Base-by-base conservation (phyloP, 345 rosid genomes). In the Eucalyptus paniculata region DNA sequence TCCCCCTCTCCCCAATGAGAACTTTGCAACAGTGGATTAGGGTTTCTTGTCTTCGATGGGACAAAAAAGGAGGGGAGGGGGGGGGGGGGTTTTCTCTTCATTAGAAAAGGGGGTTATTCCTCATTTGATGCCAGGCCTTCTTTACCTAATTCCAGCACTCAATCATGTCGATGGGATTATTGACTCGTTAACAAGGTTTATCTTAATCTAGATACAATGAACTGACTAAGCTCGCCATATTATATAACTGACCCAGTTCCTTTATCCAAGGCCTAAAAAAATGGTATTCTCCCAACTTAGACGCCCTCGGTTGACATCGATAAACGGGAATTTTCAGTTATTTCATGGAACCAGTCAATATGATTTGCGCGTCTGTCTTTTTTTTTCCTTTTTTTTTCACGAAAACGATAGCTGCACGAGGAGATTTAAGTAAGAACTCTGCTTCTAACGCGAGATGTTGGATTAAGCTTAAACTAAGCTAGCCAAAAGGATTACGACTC, bases 301-400 rank as follows among this genome's bases (percentile, higher is more conserved):
- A 21, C 8, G 11, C 8, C 45, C 26, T 19, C 15, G 15, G 42
- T 37, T 13, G 28, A 72, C 21, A 19, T 72, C 45, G 44, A 34
- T 19, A 69, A 11, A 19, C 4, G 13, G 44, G 44, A 18, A 69
- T 0, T 17, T 37, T 37, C 42, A 6, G 26, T 10, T 28, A 65
- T 65, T 65, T 65, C 40, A n/a, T 65, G 77, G 23, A n/a, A 16
- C 37, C 21, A 17, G 77, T n/a, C 40, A 12, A 77, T 77, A 13
- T 9, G 45, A 37, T 77, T 37, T 77, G 8, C 47, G 62, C 12
- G 3, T 40, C 15, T 77, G 7, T 11, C 7, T 18, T 12, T 24
- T 21, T 3, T 17, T 16, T 1, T 50, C 6, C 1, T 0, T 19
- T 3, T 53, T 19, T 53, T 53, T 53, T 17, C 0, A 9, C 45